These are phyloP conservation scores for Neodidymelliopsis sp. DNA, from an alignment of 2,329 filamentous ascomycete species.

Conservation along the genomic window DNA sequence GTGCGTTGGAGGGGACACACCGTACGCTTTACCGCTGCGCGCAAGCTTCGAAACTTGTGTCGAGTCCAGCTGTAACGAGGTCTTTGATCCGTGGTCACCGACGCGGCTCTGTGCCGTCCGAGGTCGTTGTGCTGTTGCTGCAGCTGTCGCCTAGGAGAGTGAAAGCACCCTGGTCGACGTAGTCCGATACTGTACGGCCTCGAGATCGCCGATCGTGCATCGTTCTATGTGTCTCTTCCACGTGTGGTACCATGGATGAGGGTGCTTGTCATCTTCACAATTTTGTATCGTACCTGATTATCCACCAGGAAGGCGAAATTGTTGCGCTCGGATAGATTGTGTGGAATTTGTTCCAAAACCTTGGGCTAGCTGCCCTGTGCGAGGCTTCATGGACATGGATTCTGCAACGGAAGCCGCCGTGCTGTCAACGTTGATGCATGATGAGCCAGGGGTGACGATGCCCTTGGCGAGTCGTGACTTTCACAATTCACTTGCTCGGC, in stretches of 20 bases:
- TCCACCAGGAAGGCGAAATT: conserved; percentile 14
- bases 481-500: conserved; percentile 15
- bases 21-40: conserved; percentile 21
- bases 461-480: conserved; percentile 10
- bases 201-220: conserved; percentile 12
- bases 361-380: conserved; percentile 19
- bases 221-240: conserved; percentile 14
- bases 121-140: neutral
- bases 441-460: conserved; percentile 9
- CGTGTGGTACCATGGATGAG: conserved; percentile 12
- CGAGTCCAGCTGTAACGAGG: conserved; percentile 16
- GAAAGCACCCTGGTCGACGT: conserved; percentile 5
- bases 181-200: conserved; percentile 8
- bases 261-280: conserved; percentile 1
- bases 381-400: conserved; percentile 6
- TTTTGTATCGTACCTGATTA: conserved; percentile 5
- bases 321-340: conserved; percentile 12
- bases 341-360: conserved; percentile 18
- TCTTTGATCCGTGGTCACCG: conserved; percentile 7
- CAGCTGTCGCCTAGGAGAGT: neutral
- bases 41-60: conserved; percentile 9
- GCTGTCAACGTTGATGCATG: conserved; percentile 19
- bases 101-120: conserved; percentile 6
- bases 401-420: conserved; percentile 14
- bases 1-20: conserved; percentile 21